Base-by-base conservation (phyloP, 768 basidiomycete genomes). In the Suillus discolor region DNA sequence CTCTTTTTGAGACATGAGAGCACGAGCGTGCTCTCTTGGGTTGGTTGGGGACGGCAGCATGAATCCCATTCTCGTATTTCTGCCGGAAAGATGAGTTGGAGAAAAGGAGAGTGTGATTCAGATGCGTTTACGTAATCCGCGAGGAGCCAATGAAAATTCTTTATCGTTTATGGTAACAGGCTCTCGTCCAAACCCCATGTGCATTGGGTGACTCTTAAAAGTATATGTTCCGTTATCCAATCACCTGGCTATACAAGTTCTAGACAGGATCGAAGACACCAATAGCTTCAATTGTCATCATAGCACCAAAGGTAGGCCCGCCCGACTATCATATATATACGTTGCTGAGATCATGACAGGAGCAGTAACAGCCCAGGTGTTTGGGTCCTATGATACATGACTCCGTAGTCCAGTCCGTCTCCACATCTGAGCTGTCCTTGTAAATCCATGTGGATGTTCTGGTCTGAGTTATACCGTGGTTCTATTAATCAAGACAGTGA, bases 211-310 rank as follows among this genome's bases (percentile, higher is more conserved):
- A 62, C n/a, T 44, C 38, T 47, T 8, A 13, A 23, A 39, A 53
- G 25, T 53, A 5, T 54, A 28, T 60, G 13, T 34, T 47, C 57
- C 41, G 23, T 70, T 65, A 74, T 39, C 81, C 84, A 28, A 89
- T 79, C 53, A 90, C 78, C 68, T 84, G 86, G 44, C 89, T 89
- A 60, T 83, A 80, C 6, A 82, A 79, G 31, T 90, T 72, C 68
- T 85, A 73, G 53, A 81, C 78, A 44, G 79, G 73, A 62, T 87
- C 83, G 44, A 85, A 74, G 25, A 86, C 76, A 31, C 80, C 83
- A 62, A 87, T 82, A 2, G 87, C 88, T 72, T 89, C 88, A 73
- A 88, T 89, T 8, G 81, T 88, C 78, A 92, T 88, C 90, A 93
- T 93, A 0, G 88, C 90, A 28, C 90, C 91, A 68, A 92, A 93